These are phyloP conservation scores for Calocybe gangraenosa DNA, from an alignment of 768 basidiomycete species.

Conservation along the genomic window DNA sequence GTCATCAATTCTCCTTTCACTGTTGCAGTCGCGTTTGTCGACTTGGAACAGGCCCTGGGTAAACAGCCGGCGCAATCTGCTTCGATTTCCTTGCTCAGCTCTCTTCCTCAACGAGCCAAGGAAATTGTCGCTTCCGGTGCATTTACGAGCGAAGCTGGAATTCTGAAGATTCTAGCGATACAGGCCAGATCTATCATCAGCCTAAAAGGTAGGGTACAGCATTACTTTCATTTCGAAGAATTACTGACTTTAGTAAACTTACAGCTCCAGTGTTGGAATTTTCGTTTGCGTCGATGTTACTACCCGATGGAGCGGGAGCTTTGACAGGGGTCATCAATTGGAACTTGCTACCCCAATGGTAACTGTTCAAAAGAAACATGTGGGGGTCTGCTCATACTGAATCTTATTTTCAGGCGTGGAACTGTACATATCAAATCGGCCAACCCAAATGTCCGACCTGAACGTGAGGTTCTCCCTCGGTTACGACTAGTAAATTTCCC, in stretches of 20 bases:
- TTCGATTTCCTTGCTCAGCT: not conserved
- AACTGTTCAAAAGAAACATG: not conserved
- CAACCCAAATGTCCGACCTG: conserved; percentile 12
- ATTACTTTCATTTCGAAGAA: too few species aligned
- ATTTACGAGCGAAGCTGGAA: conserved; percentile 8
- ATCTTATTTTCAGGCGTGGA: conserved; percentile 3
- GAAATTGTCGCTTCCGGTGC: conserved; percentile 13
- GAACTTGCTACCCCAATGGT: conserved; percentile 16
- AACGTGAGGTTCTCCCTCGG: not conserved
- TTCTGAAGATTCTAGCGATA: conserved; percentile 8
- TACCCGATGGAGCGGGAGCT: not conserved
- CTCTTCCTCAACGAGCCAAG: conserved; percentile 6
- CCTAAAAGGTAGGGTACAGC: conserved; percentile 3
- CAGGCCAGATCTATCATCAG: conserved; percentile 11
- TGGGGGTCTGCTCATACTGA: too few species aligned
- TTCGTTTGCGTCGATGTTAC: conserved; percentile 2
- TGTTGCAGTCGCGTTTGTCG: conserved; percentile 7
- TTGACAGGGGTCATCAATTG: conserved; percentile 1
- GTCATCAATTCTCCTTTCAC: conserved; percentile 6
- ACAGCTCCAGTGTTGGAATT: conserved; percentile 14
- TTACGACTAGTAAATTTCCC: not conserved
- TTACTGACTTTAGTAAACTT: not conserved
- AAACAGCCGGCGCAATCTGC: not conserved
- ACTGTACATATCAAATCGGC: conserved; percentile 8
- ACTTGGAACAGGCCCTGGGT: conserved; percentile 11